A percentile compares a stretch with the other conserved stretches of the same genome.
phyloP scores from a whole-genome alignment of 2,329 filamentous ascomycete genomes.

The Sclerotinia spermophila region DNA sequence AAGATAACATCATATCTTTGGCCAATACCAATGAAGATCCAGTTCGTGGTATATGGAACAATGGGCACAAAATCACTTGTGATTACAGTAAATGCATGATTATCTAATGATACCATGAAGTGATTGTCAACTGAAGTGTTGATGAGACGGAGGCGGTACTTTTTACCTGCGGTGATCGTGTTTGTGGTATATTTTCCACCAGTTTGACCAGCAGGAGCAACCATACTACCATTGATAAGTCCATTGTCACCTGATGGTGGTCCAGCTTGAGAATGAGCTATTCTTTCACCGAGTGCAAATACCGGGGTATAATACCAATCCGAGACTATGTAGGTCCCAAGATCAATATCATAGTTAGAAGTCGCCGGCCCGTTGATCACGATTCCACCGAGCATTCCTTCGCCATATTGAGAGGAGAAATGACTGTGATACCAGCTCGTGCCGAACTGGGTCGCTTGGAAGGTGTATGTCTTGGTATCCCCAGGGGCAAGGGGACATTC shows the following conservation, averaged over 20 bases:
- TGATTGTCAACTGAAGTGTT: constrained; percentile 44
- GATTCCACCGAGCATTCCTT: constrained; percentile 49
- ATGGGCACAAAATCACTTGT: constrained; percentile 56
- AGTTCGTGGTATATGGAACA: constrained; percentile 47
- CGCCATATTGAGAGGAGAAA: constrained; percentile 45
- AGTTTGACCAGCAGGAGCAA: not conserved
- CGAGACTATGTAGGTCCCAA: constrained; percentile 20
- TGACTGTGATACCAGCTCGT: constrained; percentile 51
- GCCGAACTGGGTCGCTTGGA: constrained; percentile 23
- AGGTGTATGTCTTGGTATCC: constrained; percentile 38
- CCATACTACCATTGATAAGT: constrained; percentile 44
- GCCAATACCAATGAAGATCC: constrained; percentile 42
- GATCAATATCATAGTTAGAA: constrained; percentile 23
- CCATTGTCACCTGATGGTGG: constrained; percentile 41
- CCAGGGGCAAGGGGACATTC: constrained; percentile 46
- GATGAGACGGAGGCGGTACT: constrained; percentile 46
- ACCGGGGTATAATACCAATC: constrained; percentile 36
- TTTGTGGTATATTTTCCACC: constrained; percentile 22
- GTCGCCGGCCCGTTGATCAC: constrained; percentile 34
- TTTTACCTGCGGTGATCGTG: constrained; percentile 29
- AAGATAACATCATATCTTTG: constrained; percentile 46
- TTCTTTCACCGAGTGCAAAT: constrained; percentile 38
- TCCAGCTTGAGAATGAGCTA: not conserved
- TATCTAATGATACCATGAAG: constrained; percentile 47
- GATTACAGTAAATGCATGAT: constrained; percentile 55